Conservation (phyloP, 371 early-diverging fungal species). For the Syncephalastrum sp. region DNA sequence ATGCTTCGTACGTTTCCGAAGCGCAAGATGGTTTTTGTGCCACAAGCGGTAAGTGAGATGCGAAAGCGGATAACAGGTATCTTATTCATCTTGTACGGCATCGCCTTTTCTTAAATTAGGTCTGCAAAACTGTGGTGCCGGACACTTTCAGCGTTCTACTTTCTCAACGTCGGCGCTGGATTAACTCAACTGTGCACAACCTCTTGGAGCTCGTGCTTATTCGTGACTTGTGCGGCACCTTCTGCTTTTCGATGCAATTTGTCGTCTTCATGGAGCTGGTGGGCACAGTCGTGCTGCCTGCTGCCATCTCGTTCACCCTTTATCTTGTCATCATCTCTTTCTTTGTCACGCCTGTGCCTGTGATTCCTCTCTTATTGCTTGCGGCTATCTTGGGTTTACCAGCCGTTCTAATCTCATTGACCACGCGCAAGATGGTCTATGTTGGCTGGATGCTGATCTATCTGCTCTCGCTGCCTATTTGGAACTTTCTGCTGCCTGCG, state of each 20-base stretch:
- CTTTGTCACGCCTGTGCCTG: conserved; percentile 51
- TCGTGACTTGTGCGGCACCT: conserved; percentile 91
- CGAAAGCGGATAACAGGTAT: not conserved
- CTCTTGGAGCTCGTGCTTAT: conserved; percentile 88
- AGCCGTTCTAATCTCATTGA: conserved; percentile 81
- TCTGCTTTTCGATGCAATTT: conserved; percentile 97
- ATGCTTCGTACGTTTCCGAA: conserved; percentile 93
- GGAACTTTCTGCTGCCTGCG: conserved; percentile 90
- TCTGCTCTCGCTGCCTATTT: conserved; percentile 84
- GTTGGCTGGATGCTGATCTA: conserved; percentile 93
- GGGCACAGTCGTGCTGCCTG: conserved; percentile 93
- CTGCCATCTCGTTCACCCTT: conserved; percentile 84
- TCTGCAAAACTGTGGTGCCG: conserved; percentile 95
- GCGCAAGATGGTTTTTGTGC: conserved; percentile 91
- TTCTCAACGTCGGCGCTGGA: conserved; percentile 95
- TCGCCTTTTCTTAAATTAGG: conserved; percentile 19
- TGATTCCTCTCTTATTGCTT: conserved; percentile 68
- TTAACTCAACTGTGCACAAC: conserved; percentile 97
- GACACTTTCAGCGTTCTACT: conserved; percentile 84
- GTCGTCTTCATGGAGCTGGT: conserved; percentile 91
- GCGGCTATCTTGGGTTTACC: conserved; percentile 83
- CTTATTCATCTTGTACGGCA: not conserved
- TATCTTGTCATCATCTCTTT: conserved; percentile 70
- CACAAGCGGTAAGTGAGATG: conserved; percentile 63
- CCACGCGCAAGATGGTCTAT: conserved; percentile 81